Evolutionary conservation across 305 asterid species (phyloP), one percentile per base, ranked within the genome.

Genomic region (Fraxinus angustifolia): DNA sequence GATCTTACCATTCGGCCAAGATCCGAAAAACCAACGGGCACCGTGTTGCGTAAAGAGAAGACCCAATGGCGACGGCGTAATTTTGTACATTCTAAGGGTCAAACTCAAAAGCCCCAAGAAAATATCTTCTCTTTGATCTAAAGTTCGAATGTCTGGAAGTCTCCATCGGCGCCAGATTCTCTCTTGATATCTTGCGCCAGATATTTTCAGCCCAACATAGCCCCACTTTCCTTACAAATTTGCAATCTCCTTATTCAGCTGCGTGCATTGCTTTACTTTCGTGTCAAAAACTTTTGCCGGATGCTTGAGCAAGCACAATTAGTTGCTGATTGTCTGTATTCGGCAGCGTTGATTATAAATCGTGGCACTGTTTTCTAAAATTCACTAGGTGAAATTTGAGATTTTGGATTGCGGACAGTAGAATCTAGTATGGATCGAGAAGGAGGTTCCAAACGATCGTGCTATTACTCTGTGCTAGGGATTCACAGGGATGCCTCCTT

Each of bases 381-480:
- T 58, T 58, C 12, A 58, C 68, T 58, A 10, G 68, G 28, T 58
- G 68, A 17, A 19, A 58, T 58, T 58, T 58, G 68, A 58, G 68
- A 19, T 58, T 58, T 19, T 58, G 68, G 68, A 58, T 58, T 58
- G 31, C 68, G 31, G 30, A 19, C 19, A 19, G 76, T 33, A 79
- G 78, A 21, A 78, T 3, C 72, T 36, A 78, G 42, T 56, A 92
- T 92, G 92, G 94, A 94, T 83, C 87, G 90, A 80, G 89, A 81
- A 60, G 94, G 94, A 83, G 92, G 88, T 58, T 90, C 93, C 84
- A 56, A 70, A 48, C 90, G 90, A 65, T 88, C 94, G 7, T 85
- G 96, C 88, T 93, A 91, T 82, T 94, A 94, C 86, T 82, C 97
- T 70, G 93, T 92, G 6, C 92, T 94, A 2, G 98, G 97, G 78